Conservation (phyloP, 352 stramenopile species). For the Phytophthora macrochlamydospora region DNA sequence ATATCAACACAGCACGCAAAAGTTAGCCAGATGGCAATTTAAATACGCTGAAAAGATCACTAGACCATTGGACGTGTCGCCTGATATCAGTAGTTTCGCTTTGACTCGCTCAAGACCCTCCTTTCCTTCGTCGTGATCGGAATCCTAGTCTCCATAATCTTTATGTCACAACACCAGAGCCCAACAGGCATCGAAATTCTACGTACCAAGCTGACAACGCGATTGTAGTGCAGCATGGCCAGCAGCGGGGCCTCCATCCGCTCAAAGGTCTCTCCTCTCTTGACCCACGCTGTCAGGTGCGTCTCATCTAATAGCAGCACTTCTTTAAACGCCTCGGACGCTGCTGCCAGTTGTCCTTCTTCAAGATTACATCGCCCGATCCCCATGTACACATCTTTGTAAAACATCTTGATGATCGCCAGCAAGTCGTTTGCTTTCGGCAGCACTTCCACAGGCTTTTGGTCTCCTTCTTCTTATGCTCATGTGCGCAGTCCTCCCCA, state of each 20-base stretch:
- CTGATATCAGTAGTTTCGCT: slow-evolving; percentile 26
- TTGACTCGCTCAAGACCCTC: slow-evolving; percentile 42
- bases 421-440: slow-evolving; percentile 54
- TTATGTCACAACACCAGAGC: slow-evolving; percentile 1
- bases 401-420: slow-evolving; percentile 71
- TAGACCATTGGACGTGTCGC: slow-evolving; percentile 29
- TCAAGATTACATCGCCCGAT: slow-evolving; percentile 52
- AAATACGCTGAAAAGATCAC: background rate
- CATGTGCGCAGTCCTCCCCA: slow-evolving; percentile 20
- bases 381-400: slow-evolving; percentile 66
- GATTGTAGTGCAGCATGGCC: slow-evolving; percentile 74
- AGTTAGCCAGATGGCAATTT: background rate
- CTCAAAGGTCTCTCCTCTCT: slow-evolving; percentile 62
- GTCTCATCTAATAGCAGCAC: slow-evolving; percentile 59
- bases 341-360: slow-evolving; percentile 31
- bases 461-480: slow-evolving; percentile 9
- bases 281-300: slow-evolving; percentile 54
- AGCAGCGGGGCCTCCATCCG: slow-evolving; percentile 58
- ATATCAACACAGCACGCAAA: background rate
- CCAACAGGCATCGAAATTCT: background rate
- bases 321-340: slow-evolving; percentile 72
- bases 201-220: slow-evolving; percentile 50
- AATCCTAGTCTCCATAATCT: slow-evolving; percentile 24
- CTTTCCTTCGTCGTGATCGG: slow-evolving; percentile 30
- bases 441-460: slow-evolving; percentile 16